phyloP scores from a whole-genome alignment of 2,329 filamentous ascomycete genomes.

The Geosmithia flava region DNA sequence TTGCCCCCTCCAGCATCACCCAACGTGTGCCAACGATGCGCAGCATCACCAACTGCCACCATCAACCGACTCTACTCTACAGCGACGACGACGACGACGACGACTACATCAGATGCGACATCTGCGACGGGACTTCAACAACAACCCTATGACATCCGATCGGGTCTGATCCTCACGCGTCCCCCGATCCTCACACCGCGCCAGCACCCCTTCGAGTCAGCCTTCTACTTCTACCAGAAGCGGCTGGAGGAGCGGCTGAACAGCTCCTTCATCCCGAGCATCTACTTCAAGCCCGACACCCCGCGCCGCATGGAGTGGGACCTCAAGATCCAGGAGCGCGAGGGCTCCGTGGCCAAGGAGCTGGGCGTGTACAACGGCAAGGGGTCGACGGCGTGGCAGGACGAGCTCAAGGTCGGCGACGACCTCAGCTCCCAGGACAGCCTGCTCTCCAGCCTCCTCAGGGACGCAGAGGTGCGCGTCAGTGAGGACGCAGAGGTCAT shows the following conservation, averaged over 20 bases:
- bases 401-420: slow-evolving; percentile 73
- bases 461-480: slow-evolving; percentile 58
- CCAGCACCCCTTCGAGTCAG: slow-evolving; percentile 77
- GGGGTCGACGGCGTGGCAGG: slow-evolving; percentile 68
- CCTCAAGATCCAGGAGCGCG: slow-evolving; percentile 65
- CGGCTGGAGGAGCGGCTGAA: slow-evolving; percentile 87
- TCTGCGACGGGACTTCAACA: slow-evolving; percentile 5
- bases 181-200: slow-evolving; percentile 77
- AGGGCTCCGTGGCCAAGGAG: slow-evolving; percentile 65
- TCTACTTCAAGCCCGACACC: slow-evolving; percentile 91
- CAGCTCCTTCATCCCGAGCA: slow-evolving; percentile 76
- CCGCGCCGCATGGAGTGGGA: slow-evolving; percentile 81
- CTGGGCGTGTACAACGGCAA: slow-evolving; percentile 72
- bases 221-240: slow-evolving; percentile 95
- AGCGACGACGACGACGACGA: slow-evolving; percentile 8
- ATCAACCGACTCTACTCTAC: slow-evolving; percentile 18
- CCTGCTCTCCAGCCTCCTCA: slow-evolving; percentile 56
- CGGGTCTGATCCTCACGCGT: slow-evolving; percentile 74
- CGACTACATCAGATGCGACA: slow-evolving; percentile 9
- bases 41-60: slow-evolving; percentile 14
- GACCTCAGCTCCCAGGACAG: slow-evolving; percentile 49
- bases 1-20: slow-evolving; percentile 10
- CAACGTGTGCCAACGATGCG: slow-evolving; percentile 25
- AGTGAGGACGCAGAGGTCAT: slow-evolving; percentile 49
- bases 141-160: slow-evolving; percentile 33